A percentile compares a stretch with the other conserved stretches of the same genome.
Conservation (phyloP, 176 grass and related monocot genomes). For the Eleusine indica region DNA sequence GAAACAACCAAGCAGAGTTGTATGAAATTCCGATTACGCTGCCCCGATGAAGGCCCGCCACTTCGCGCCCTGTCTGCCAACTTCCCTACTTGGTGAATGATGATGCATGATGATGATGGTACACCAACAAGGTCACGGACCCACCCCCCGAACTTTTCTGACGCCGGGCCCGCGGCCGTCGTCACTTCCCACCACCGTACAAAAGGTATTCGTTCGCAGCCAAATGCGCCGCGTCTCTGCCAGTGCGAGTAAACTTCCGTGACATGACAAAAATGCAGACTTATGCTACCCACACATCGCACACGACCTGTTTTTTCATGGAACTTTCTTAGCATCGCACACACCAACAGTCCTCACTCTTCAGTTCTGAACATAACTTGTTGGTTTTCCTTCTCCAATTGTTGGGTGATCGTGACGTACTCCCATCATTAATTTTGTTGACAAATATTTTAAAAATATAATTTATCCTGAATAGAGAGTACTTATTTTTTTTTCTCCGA, state of each 20-base stretch:
- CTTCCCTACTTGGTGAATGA: slow-evolving; percentile 9
- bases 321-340: neutral
- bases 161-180: slow-evolving; percentile 11
- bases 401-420: neutral
- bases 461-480: neutral
- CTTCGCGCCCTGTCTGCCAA: slow-evolving; percentile 46
- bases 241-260: slow-evolving; percentile 29
- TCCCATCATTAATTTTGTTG: neutral
- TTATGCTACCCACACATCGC: slow-evolving; percentile 33
- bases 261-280: slow-evolving; percentile 8
- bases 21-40: slow-evolving; percentile 4
- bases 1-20: neutral
- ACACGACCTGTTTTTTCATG: neutral
- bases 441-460: neutral
- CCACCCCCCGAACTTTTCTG: neutral
- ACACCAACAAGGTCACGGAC: neutral
- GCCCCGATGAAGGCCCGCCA: slow-evolving; percentile 3
- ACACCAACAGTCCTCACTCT: too few relatives aligned
- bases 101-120: neutral
- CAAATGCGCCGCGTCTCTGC: slow-evolving; percentile 45
- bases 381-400: neutral
- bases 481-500: neutral
- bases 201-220: slow-evolving; percentile 27
- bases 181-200: slow-evolving; percentile 34
- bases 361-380: neutral